phyloP scores from a whole-genome alignment of 2,329 filamentous ascomycete species.

The Aspergillus sp. region DNA sequence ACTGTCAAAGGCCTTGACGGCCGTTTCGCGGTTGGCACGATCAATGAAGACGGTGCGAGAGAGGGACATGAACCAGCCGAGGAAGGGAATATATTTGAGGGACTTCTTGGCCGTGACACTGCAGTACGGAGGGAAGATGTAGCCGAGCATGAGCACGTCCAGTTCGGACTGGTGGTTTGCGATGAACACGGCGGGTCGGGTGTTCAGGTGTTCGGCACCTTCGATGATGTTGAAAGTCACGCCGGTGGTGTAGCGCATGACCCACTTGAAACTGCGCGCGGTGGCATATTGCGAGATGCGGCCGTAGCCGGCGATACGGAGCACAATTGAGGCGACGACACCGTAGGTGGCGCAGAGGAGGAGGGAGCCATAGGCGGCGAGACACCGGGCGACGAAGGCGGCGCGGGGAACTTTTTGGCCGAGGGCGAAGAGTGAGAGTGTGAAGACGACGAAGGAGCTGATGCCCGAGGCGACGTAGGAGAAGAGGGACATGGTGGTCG shows the following conservation, averaged over 20 bases:
- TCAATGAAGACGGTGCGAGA: constrained; percentile 95
- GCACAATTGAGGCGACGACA: constrained; percentile 68
- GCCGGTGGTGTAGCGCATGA: constrained; percentile 74
- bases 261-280: constrained; percentile 75
- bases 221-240: constrained; percentile 72
- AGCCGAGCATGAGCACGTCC: constrained; percentile 87
- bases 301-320: constrained; percentile 71
- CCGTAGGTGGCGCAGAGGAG: constrained; percentile 67
- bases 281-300: constrained; percentile 83
- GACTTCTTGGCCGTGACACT: constrained; percentile 90
- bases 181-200: constrained; percentile 83
- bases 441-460: constrained; percentile 64
- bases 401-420: constrained; percentile 46
- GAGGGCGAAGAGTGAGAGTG: constrained; percentile 51
- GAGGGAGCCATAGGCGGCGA: constrained; percentile 49
- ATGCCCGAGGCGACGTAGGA: constrained; percentile 61
- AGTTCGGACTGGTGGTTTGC: constrained; percentile 96
- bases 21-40: constrained; percentile 78
- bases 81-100: constrained; percentile 74
- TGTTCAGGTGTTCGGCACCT: constrained; percentile 65
- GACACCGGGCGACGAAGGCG: constrained; percentile 49
- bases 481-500: constrained; percentile 60
- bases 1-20: constrained; percentile 79
- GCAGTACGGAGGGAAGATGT: constrained; percentile 87
- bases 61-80: constrained; percentile 92